Conservation (phyloP, 75 land plant species). For the Isoetes taiwanensis region DNA sequence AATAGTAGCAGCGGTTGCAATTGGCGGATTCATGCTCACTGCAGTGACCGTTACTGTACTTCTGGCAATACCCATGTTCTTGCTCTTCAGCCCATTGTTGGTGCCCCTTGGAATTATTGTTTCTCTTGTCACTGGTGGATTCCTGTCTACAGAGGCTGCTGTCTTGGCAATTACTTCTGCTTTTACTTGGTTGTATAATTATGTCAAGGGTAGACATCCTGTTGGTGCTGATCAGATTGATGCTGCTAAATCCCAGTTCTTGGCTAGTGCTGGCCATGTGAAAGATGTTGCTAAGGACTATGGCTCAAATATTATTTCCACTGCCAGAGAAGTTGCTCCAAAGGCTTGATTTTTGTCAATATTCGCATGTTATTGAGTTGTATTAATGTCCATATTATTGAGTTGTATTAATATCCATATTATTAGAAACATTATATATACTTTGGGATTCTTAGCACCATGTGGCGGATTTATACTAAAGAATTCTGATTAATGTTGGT, state of each 20-base stretch:
- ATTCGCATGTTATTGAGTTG: too few relatives aligned
- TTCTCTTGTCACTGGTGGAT: background rate
- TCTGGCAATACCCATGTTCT: background rate
- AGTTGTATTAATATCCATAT: too few relatives aligned
- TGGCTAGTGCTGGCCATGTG: background rate
- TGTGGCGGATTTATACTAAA: too few relatives aligned
- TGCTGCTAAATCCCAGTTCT: background rate
- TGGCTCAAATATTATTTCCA: too few relatives aligned
- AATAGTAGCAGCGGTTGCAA: background rate
- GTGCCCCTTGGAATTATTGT: constrained; percentile 2
- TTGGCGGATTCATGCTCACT: background rate
- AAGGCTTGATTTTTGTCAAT: too few relatives aligned
- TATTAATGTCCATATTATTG: too few relatives aligned
- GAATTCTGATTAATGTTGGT: too few relatives aligned
- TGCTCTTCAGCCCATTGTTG: background rate
- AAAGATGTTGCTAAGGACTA: too few relatives aligned
- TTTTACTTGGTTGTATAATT: background rate
- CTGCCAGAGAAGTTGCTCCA: too few relatives aligned
- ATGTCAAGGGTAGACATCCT: background rate
- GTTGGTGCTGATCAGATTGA: constrained; percentile 5
- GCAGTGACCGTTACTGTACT: background rate
- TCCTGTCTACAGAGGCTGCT: background rate
- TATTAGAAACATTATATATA: too few relatives aligned
- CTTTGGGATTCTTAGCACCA: too few relatives aligned
- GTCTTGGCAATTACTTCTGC: background rate